A percentile compares a stretch with the other conserved stretches of the same genome.
Conservation (phyloP, 2,329 filamentous ascomycete genomes). For the Curvularia lunata region DNA sequence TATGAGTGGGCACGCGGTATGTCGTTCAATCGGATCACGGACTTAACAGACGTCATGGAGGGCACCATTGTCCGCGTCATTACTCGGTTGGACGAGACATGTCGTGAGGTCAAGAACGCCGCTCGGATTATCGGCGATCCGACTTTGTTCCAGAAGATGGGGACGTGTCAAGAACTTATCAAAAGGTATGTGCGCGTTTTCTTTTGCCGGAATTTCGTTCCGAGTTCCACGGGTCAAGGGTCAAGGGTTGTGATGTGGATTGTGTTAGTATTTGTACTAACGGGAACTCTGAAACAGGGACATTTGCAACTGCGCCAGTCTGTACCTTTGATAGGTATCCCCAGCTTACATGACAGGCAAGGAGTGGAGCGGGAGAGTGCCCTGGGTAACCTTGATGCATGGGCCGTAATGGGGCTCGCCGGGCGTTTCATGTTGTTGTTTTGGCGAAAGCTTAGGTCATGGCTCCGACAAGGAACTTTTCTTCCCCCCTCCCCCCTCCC, state of each 20-base stretch:
- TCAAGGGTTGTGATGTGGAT: not conserved
- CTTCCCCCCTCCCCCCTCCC: not conserved
- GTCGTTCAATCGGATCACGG: slow-evolving; percentile 97
- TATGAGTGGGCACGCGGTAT: slow-evolving; percentile 98
- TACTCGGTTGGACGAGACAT: slow-evolving; percentile 92
- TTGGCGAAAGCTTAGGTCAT: not conserved
- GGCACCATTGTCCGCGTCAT: slow-evolving; percentile 97
- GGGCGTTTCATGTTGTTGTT: not conserved
- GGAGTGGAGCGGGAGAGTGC: not conserved
- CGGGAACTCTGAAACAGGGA: slow-evolving; percentile 38
- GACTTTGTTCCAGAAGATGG: slow-evolving; percentile 93
- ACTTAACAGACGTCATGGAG: slow-evolving; percentile 93
- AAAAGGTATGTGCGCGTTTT: slow-evolving; percentile 77
- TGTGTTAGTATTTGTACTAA: slow-evolving; percentile 2
- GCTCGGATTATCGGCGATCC: slow-evolving; percentile 95
- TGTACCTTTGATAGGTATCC: slow-evolving; percentile 44
- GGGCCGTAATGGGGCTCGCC: not conserved
- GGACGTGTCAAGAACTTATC: slow-evolving; percentile 95
- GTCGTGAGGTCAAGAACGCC: slow-evolving; percentile 95
- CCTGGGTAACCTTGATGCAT: not conserved
- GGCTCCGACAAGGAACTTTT: not conserved
- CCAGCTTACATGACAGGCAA: not conserved
- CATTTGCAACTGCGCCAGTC: slow-evolving; percentile 50
- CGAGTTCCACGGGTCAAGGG: not conserved
- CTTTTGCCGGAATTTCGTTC: slow-evolving; percentile 2